Evolutionary conservation across 2,329 filamentous ascomycete species (phyloP), one percentile per base, ranked within the genome.

Genomic region (Xylaria sp.): DNA sequence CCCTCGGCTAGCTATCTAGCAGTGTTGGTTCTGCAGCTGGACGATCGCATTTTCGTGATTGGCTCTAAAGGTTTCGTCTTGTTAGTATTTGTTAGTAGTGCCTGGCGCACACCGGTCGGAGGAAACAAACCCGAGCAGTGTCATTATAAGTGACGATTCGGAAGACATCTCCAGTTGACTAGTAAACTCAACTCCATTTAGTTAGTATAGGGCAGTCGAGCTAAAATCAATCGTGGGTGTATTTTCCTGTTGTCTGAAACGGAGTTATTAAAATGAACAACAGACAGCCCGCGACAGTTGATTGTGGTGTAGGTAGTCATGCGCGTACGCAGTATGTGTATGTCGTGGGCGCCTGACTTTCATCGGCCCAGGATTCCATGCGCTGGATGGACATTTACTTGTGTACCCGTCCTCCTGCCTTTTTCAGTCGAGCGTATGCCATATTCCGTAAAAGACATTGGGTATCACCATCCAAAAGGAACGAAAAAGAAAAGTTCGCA

Each of bases 31-130:
- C 56, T 62, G 47, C 62, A 61, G 64, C 61, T 61, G 42, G 67
- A 61, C 60, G 67, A 69, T 67, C 66, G 29, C 64, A 59, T 67
- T 59, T 55, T 25, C 36, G 45, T 69, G 64, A 67, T 69, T 67
- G 64, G 67, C 57, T 58, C 55, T 20, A 17, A 29, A 15, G 44
- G 22, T 42, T 53, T 20, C 7, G 27, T 39, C 51, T 25, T 53
- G 59, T 22, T 56, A 36, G 33, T 56, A 57, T 45, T 25, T 53
- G 59, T 22, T 56, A 36, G 33, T 56, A 57, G 45, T 56, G 54
- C 15, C 27, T 49, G 36, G 33, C 45, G 39, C 42, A 42, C 20
- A 36, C 38, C 25, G 29, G 50, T 53, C 57, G 54, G 66, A 44
- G 39, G 39, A 56, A 54, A 31, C 25, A 39, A 61, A 61, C 27